Evolutionary conservation across 1,284 basidiomycete genomes (phyloP).

Genomic region (Fomitopsis pinicola): DNA sequence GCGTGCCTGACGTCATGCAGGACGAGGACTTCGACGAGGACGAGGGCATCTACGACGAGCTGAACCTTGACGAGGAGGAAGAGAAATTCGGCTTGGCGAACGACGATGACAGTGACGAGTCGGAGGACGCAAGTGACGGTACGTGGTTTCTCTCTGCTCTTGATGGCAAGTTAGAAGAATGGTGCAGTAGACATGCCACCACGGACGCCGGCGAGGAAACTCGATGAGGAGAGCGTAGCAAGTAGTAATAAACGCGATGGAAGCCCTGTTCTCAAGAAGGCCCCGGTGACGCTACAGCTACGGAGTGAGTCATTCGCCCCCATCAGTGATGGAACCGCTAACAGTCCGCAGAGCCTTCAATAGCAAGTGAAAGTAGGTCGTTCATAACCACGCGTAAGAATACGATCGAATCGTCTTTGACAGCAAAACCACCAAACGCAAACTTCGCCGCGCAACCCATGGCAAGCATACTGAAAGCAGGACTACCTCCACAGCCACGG

Average conservation of each 20-base stretch:
- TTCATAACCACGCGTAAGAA: slow-evolving; percentile 9
- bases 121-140: slow-evolving; percentile 73
- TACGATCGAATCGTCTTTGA: slow-evolving; percentile 14
- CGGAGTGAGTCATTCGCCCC: slow-evolving; percentile 48
- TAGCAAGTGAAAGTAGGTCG: slow-evolving; percentile 41
- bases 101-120: slow-evolving; percentile 69
- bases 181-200: slow-evolving; percentile 43
- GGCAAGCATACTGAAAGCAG: slow-evolving; percentile 74
- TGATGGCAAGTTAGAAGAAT: not conserved
- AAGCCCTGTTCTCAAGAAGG: slow-evolving; percentile 78
- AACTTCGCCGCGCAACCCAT: slow-evolving; percentile 81
- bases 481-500: slow-evolving; percentile 50
- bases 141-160: not conserved
- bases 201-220: slow-evolving; percentile 65
- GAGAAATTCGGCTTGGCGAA: slow-evolving; percentile 82
- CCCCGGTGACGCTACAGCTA: slow-evolving; percentile 51
- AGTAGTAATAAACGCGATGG: slow-evolving; percentile 71
- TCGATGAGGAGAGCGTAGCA: slow-evolving; percentile 69
- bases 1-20: slow-evolving; percentile 38
- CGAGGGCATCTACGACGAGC: slow-evolving; percentile 97
- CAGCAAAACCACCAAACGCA: slow-evolving; percentile 73
- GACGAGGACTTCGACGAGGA: slow-evolving; percentile 98
- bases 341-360: slow-evolving; percentile 38
- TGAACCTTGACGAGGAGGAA: slow-evolving; percentile 96
- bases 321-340: not conserved